Evolutionary conservation across 257 asterid genomes (phyloP).

Genomic region (Henckelia pumila): DNA sequence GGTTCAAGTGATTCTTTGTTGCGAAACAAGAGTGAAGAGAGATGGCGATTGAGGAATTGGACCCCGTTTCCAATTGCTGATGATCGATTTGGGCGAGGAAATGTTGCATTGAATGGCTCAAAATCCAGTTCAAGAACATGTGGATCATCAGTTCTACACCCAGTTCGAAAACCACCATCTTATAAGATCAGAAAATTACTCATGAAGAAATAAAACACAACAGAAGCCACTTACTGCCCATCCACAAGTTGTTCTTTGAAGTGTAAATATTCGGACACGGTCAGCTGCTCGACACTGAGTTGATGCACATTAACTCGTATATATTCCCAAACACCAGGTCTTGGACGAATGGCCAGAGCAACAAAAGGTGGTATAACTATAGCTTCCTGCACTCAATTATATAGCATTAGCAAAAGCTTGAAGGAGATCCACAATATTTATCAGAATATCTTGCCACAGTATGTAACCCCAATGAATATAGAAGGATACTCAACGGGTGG

Average conservation of each 20-base stretch:
- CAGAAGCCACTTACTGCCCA: slow-evolving; percentile 63
- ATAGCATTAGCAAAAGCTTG: slow-evolving; percentile 12
- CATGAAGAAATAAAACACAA: slow-evolving; percentile 14
- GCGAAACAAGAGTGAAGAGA: slow-evolving; percentile 90
- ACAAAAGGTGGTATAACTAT: slow-evolving; percentile 94
- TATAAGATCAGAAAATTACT: slow-evolving; percentile 5
- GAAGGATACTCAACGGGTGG: neutral
- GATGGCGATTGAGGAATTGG: slow-evolving; percentile 95
- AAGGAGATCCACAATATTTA: slow-evolving; percentile 6
- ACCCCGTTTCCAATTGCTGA: slow-evolving; percentile 96
- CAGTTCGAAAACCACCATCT: slow-evolving; percentile 19
- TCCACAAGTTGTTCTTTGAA: slow-evolving; percentile 90
- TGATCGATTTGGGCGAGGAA: slow-evolving; percentile 90
- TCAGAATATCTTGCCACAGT: neutral
- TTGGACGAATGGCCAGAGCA: slow-evolving; percentile 87
- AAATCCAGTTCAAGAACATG: slow-evolving; percentile 90
- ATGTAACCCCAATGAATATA: neutral
- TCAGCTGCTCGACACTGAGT: slow-evolving; percentile 85
- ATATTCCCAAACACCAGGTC: slow-evolving; percentile 99
- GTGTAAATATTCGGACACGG: slow-evolving; percentile 71
- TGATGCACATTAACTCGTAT: slow-evolving; percentile 89
- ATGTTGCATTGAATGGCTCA: slow-evolving; percentile 88
- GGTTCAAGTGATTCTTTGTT: slow-evolving; percentile 89
- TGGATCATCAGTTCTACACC: slow-evolving; percentile 45
- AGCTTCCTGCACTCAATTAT: slow-evolving; percentile 67